phyloP scores from a whole-genome alignment of 768 basidiomycete genomes.

The Tylopilus cervinicoccineus region DNA sequence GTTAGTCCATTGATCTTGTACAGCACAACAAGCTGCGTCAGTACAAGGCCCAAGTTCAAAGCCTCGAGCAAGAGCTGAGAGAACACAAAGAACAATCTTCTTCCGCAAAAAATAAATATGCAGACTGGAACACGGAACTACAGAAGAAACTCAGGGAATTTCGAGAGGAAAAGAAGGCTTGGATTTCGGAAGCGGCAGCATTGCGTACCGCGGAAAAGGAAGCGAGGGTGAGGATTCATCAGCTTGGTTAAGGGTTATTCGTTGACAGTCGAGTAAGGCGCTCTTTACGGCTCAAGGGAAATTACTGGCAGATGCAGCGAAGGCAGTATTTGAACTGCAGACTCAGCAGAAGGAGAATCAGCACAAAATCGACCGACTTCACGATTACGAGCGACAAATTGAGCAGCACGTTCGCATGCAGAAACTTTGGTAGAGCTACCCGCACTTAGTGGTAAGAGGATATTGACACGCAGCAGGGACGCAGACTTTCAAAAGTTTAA shows the following conservation, averaged over 20 bases:
- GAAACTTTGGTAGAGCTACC: constrained; percentile 61
- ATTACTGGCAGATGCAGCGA: constrained; percentile 63
- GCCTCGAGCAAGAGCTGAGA: constrained; percentile 64
- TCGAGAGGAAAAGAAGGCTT: constrained; percentile 75
- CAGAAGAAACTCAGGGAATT: constrained; percentile 71
- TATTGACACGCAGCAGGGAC: constrained; percentile 48
- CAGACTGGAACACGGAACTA: constrained; percentile 81
- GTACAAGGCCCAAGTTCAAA: constrained; percentile 63
- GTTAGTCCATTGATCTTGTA: constrained; percentile 5
- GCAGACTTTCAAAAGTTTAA: constrained; percentile 69
- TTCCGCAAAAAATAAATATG: constrained; percentile 71
- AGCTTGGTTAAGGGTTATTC: background rate
- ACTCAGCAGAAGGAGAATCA: constrained; percentile 74
- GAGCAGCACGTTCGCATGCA: constrained; percentile 77
- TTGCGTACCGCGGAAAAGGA: constrained; percentile 72
- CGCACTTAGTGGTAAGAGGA: background rate
- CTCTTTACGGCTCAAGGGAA: constrained; percentile 66
- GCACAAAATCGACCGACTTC: constrained; percentile 76
- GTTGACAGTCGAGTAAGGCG: constrained; percentile 38
- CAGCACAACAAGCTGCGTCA: constrained; percentile 83
- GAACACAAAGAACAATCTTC: constrained; percentile 72
- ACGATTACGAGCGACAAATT: constrained; percentile 86
- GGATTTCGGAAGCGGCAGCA: constrained; percentile 64
- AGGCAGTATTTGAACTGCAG: constrained; percentile 65
- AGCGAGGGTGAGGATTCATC: constrained; percentile 43